Conservation (phyloP, 2,329 filamentous ascomycete genomes). For the Cytospora mali region DNA sequence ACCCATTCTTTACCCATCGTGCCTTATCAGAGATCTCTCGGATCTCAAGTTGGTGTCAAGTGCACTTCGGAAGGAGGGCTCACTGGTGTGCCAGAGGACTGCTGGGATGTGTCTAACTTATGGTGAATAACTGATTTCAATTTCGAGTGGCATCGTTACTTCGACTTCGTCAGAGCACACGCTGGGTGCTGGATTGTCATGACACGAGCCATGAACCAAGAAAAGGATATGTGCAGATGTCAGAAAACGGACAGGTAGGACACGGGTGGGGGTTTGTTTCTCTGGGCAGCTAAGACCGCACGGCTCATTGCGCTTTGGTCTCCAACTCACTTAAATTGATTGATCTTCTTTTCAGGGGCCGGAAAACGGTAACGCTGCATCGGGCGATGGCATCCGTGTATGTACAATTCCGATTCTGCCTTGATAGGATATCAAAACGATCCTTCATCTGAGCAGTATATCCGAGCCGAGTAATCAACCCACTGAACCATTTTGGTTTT, state of each 20-base stretch:
- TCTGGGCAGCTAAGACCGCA: too few relatives aligned
- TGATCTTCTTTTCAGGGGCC: too few relatives aligned
- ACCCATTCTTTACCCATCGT: slow-evolving; percentile 1
- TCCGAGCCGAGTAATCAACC: too few relatives aligned
- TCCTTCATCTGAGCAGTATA: too few relatives aligned
- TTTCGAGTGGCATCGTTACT: neutral
- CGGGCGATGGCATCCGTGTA: too few relatives aligned
- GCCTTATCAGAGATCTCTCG: neutral
- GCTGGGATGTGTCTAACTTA: neutral
- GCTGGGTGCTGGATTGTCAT: neutral
- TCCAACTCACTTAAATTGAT: too few relatives aligned
- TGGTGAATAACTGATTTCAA: neutral
- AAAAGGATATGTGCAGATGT: slow-evolving; percentile 1
- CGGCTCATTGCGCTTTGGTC: too few relatives aligned
- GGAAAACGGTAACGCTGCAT: too few relatives aligned
- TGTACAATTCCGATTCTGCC: too few relatives aligned
- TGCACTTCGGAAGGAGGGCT: neutral
- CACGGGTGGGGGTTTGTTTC: too few relatives aligned
- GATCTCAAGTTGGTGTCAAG: neutral
- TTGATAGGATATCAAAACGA: too few relatives aligned
- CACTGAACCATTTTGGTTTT: too few relatives aligned
- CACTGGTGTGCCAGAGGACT: neutral
- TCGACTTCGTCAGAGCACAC: neutral
- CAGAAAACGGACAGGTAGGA: neutral
- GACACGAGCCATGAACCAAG: neutral